Evolutionary conservation across 2,329 filamentous ascomycete species (phyloP), one percentile per base, ranked within the genome.

Genomic region (Colletotrichum destructivum): DNA sequence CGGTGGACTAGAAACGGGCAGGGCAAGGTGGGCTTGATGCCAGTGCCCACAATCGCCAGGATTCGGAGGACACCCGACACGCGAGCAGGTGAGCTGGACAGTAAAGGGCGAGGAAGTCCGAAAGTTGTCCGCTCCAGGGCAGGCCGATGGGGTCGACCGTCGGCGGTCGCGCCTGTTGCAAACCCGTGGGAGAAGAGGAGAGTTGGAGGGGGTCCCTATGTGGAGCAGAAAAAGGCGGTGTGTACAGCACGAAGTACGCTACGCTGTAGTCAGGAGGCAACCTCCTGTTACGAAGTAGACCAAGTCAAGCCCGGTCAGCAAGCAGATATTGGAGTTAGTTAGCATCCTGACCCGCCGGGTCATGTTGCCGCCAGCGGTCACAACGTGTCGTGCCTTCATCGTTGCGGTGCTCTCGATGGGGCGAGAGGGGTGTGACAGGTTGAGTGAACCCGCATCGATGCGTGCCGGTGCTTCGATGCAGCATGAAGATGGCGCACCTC

Each of bases 161-260:
- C 60, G 59, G 59, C 46, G 59, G 69, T 63, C 69, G 52, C 44
- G 31, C 52, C 65, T 63, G 52, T 54, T 69, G 52, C 23, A 52
- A 51, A 42, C 52, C 15, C 26, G 44, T 18, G 51, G 35, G 13
- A 71, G 16, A 13, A 3, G n/a, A 38, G 31, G 57, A 54, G 38
- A 44, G 55, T 46, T 46, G 44, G 62, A 60, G 62, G 60, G 60
- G 60, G 51, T 67, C 56, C 31, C n/a, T 44, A 18, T 42, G 69
- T 72, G 69, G 69, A 54, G 69, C 42, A 42, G 49, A 13, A 72
- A 72, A 59, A 69, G 69, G 69, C 69, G 69, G 69, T 71, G 69
- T 71, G 54, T 31, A 38, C 40, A 35, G 35, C 8, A 38, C 35
- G 11, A 8, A 38, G 35, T 38, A 38, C 35, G 35, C 35, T 38